Base-by-base conservation (phyloP, 371 early-diverging fungal species). In the Sporodiniella umbellata region DNA sequence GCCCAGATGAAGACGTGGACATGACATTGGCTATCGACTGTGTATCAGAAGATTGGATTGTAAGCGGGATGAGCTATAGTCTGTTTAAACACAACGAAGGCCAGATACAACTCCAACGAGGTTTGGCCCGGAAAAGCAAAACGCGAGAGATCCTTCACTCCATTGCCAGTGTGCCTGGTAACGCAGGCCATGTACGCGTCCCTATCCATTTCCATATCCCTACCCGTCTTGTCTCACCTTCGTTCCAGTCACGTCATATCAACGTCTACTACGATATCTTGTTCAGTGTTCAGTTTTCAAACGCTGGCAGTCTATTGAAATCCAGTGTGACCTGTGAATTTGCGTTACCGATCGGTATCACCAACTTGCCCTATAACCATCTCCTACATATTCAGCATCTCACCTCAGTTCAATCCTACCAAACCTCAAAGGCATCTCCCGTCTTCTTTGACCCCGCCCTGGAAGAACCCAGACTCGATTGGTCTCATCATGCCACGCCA, bases 1-100 rank as follows among this genome's bases (percentile, higher is more conserved):
- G 73, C 35, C 73, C 73, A 67, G 68, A 67, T 45, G 68, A 68
- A 21, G 38, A 44, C 6, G 52, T 68, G 3, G 33, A 53, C 1
- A 45, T 68, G 52, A 25, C 40, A 0, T n/a, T 68, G 1, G 30
- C 52, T 1, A 37, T 64, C 1, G 68, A 64, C 2, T 35, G 53
- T 17, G 31, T 60, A 12, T 57, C 57, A 14, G 22, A 35, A 1
- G 62, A 70, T 50, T 24, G 53, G 2, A 48, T 57, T 10, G 58
- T 66, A 1, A 33, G 45, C 0, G 30, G 42, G 3, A 56, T 66
- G 2, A 46, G 35, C 4, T 66, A 56, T 30, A 51, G 38, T 1
- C 51, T 70, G 12, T 33, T 51, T 19, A 70, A 70, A 49, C 56
- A 58, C 21, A 50, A 44, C 28, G 48, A 51, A 14, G 70, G 70